Conservation (phyloP, 106 monocot genomes). For the Ottelia alismoides region DNA sequence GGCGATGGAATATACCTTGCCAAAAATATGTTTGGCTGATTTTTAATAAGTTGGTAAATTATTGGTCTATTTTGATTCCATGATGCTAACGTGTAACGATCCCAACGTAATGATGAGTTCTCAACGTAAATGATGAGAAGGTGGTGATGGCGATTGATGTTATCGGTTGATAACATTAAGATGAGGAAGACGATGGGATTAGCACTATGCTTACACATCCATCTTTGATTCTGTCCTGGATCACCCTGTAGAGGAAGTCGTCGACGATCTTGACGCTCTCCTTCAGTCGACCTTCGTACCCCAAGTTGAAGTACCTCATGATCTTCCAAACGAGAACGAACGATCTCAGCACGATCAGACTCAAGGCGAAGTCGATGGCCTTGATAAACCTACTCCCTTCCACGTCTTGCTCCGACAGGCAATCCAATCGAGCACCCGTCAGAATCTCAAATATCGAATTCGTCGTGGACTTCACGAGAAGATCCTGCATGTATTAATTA, state of each 20-base stretch:
- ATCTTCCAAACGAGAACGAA: slow-evolving; percentile 1
- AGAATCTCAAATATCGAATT: neutral
- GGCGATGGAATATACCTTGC: too few species aligned
- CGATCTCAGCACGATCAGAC: neutral
- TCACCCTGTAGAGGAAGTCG: neutral
- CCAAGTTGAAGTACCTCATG: neutral
- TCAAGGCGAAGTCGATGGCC: neutral
- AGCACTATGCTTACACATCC: too few species aligned
- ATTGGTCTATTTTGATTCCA: too few species aligned
- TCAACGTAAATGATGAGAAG: too few species aligned
- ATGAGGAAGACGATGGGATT: too few species aligned
- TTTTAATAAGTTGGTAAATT: too few species aligned
- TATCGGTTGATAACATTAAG: too few species aligned
- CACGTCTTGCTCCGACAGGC: neutral
- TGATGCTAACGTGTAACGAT: too few species aligned
- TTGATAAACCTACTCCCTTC: neutral
- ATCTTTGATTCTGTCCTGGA: neutral
- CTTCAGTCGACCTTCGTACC: neutral
- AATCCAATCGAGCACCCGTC: neutral
- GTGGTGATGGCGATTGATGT: too few species aligned
- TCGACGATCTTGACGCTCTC: neutral
- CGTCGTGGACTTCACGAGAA: neutral
- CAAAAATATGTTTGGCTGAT: too few species aligned
- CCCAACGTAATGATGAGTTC: too few species aligned
- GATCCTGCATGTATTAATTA: too few species aligned